Conservation (phyloP, 202 grass and related monocot genomes). For the Carex arenaria region DNA sequence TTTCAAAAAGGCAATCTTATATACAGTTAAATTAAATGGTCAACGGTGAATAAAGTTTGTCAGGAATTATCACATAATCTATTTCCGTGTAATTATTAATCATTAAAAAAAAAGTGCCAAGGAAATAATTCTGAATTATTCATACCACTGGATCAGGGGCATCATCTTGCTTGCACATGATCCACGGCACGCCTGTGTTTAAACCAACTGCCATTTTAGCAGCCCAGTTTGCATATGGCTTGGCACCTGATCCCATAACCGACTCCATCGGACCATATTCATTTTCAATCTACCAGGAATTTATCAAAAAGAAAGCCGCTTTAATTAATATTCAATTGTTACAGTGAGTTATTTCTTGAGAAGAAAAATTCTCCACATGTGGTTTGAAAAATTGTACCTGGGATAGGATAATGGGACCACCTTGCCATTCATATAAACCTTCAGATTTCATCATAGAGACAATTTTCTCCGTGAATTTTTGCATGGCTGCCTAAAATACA, state of each 20-base stretch:
- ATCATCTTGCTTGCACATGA: conserved; percentile 94
- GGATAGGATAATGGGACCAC: conserved; percentile 81
- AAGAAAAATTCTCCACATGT: not conserved
- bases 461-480: conserved; percentile 77
- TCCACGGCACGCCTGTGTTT: conserved; percentile 68
- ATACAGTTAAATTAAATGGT: not conserved
- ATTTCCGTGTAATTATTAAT: not conserved
- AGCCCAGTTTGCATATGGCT: conserved; percentile 62
- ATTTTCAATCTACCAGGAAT: conserved; percentile 57
- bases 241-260: conserved; percentile 56
- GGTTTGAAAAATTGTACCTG: conserved; percentile 30
- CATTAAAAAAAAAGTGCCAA: not conserved
- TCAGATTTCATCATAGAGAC: conserved; percentile 91
- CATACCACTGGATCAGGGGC: conserved; percentile 76
- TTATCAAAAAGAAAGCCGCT: not conserved
- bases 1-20: not conserved
- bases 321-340: not conserved
- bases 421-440: conserved; percentile 72
- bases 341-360: not conserved
- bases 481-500: conserved; percentile 59
- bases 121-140: not conserved
- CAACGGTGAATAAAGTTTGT: not conserved
- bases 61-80: not conserved
- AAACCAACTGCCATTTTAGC: conserved; percentile 76
- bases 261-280: conserved; percentile 91